Conservation (phyloP, 768 basidiomycete genomes). For the Tricholoma matsutake region DNA sequence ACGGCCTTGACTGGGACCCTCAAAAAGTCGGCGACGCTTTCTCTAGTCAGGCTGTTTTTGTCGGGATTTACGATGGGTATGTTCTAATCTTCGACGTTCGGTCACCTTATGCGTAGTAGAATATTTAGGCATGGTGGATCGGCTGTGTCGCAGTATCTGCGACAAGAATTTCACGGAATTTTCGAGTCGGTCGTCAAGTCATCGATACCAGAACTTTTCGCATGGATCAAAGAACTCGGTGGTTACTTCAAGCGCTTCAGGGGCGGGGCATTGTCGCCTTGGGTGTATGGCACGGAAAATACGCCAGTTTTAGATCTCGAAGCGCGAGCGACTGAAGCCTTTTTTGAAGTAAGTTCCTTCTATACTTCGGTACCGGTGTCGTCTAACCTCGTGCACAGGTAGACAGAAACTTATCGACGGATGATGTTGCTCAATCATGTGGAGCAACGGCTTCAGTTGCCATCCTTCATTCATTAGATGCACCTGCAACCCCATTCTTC, state of each 20-base stretch:
- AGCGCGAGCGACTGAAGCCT: slow-evolving; percentile 81
- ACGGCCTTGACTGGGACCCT: slow-evolving; percentile 74
- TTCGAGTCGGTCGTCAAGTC: slow-evolving; percentile 76
- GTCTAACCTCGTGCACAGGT: slow-evolving; percentile 41
- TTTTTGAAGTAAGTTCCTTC: slow-evolving; percentile 67
- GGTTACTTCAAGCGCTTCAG: slow-evolving; percentile 90
- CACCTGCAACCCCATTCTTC: slow-evolving; percentile 80
- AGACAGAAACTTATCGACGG: slow-evolving; percentile 69
- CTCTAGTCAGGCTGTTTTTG: slow-evolving; percentile 75
- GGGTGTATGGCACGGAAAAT: slow-evolving; percentile 42
- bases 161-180: slow-evolving; percentile 80
- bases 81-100: slow-evolving; percentile 16
- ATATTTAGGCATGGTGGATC: slow-evolving; percentile 80
- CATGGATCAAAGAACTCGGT: slow-evolving; percentile 75
- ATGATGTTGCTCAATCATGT: slow-evolving; percentile 66
- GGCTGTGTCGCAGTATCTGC: slow-evolving; percentile 83
- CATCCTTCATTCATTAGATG: slow-evolving; percentile 87
- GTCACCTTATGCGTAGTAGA: slow-evolving; percentile 4
- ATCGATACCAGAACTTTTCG: slow-evolving; percentile 70
- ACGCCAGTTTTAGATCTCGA: slow-evolving; percentile 63
- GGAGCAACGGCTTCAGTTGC: slow-evolving; percentile 93
- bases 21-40: slow-evolving; percentile 48
- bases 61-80: slow-evolving; percentile 92
- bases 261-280: slow-evolving; percentile 75
- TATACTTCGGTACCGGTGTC: background rate